Percentiles rank a stretch among this genome's conserved stretches.
Conservation (phyloP, 768 basidiomycete genomes). For the Thelephora aurantiotincta region DNA sequence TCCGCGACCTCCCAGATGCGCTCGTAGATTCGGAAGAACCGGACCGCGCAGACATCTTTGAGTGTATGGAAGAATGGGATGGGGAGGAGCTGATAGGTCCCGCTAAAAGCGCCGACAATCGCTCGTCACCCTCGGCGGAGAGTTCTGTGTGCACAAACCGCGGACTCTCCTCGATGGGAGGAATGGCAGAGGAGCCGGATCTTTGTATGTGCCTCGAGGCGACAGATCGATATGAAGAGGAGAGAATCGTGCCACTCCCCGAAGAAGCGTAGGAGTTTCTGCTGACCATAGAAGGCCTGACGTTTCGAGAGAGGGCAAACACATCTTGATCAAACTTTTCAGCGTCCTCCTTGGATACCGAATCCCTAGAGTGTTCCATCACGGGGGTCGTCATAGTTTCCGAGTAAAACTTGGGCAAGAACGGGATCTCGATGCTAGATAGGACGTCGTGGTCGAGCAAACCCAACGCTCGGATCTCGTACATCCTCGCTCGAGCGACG, state of each 20-base stretch:
- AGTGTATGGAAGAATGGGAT: slow-evolving; percentile 53
- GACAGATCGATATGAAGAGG: slow-evolving; percentile 22
- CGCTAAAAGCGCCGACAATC: slow-evolving; percentile 8
- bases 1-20: slow-evolving; percentile 19
- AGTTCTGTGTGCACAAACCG: slow-evolving; percentile 33
- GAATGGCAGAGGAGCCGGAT: slow-evolving; percentile 34
- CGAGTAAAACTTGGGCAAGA: slow-evolving; percentile 32
- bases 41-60: slow-evolving; percentile 35
- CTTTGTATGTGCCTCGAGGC: slow-evolving; percentile 27
- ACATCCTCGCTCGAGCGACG: slow-evolving; percentile 90
- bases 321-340: slow-evolving; percentile 63
- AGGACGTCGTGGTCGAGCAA: slow-evolving; percentile 84
- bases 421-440: slow-evolving; percentile 79
- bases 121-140: slow-evolving; percentile 25
- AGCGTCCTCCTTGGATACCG: slow-evolving; percentile 35
- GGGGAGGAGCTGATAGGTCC: slow-evolving; percentile 40
- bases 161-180: slow-evolving; percentile 64
- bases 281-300: slow-evolving; percentile 15
- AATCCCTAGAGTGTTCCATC: slow-evolving; percentile 2
- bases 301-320: slow-evolving; percentile 38
- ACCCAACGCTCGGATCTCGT: slow-evolving; percentile 91
- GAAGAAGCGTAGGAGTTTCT: slow-evolving; percentile 30
- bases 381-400: slow-evolving; percentile 12
- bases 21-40: slow-evolving; percentile 21
- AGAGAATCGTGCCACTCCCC: slow-evolving; percentile 20